phyloP scores from a whole-genome alignment of 768 basidiomycete genomes.

The Mycena pura region DNA sequence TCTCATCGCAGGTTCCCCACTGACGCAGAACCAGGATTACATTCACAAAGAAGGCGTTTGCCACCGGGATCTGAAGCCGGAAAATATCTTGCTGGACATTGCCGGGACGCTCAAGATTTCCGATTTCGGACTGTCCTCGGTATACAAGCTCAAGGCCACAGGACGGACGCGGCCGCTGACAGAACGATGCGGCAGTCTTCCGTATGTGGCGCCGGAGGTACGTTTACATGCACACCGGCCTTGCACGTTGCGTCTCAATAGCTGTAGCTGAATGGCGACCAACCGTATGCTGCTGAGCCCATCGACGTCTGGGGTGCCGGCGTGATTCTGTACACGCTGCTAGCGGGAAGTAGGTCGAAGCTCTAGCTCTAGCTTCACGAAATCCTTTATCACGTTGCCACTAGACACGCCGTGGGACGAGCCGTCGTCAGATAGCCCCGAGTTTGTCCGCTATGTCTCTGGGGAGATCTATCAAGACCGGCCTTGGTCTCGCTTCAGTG shows the following conservation, averaged over 20 bases:
- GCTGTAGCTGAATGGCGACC: constrained; percentile 65
- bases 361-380: neutral
- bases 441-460: constrained; percentile 77
- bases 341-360: constrained; percentile 80
- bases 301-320: constrained; percentile 97
- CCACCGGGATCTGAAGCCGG: constrained; percentile 96
- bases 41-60: constrained; percentile 91
- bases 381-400: neutral
- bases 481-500: constrained; percentile 79
- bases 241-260: neutral
- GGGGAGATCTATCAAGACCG: constrained; percentile 75
- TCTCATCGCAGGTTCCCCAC: neutral
- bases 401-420: constrained; percentile 99
- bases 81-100: constrained; percentile 88
- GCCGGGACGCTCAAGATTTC: constrained; percentile 90
- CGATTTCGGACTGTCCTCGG: constrained; percentile 93
- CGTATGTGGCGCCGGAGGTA: constrained; percentile 96
- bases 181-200: constrained; percentile 90
- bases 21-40: constrained; percentile 60
- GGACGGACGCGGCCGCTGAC: constrained; percentile 79
- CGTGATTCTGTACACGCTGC: constrained; percentile 89
- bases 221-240: constrained; percentile 19
- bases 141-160: constrained; percentile 83
- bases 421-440: constrained; percentile 78
- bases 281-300: constrained; percentile 87